Evolutionary conservation across 108 stramenopile genomes (phyloP), one percentile per base, ranked within the genome.

Genomic region (Ochromonas danica): DNA sequence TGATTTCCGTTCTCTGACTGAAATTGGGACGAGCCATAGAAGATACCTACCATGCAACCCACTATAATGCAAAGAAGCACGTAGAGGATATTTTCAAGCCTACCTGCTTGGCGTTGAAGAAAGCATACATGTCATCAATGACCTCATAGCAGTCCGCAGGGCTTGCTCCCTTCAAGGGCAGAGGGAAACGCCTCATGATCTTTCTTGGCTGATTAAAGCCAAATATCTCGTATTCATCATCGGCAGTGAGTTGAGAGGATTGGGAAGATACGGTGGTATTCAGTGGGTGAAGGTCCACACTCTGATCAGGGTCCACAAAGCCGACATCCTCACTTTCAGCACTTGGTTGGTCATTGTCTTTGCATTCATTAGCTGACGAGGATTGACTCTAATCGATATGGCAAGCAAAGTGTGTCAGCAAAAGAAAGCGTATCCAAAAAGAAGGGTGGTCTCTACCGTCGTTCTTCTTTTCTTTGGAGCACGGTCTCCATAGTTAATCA

Each of bases 1-100:
- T 84, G 60, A 87, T 86, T 43, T 87, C 85, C 39, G 40, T 25
- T 82, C 85, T 84, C 14, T 62, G 60, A 39, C 51, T 45, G 80
- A 85, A 83, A 81, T 87, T 85, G 61, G 85, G 78, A 6, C 60
- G 79, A 17, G 33, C 61, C 6, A 62, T 25, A 38, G 60, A 70
- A 14, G 6, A 22, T 42, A 40, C 67, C 67, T 70, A 70, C 22
- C 6, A 70, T 42, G 6, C 6, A 75, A 75, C 31, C 38, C 38
- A 10, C 14, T 14, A 28, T 67, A 31, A 28, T 35, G 51, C 10
- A 57, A 22, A 22, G 22, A 36, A 67, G 33, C 6, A 67, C 10
- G 30, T 28, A 36, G 17, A 36, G 31, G 14, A 67, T 36, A 67
- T 3, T 10, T 35, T 67, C 25, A 3, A 67, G 3, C 27, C 25